Conservation (phyloP, 2,329 filamentous ascomycete species). For the Fusarium continuum region DNA sequence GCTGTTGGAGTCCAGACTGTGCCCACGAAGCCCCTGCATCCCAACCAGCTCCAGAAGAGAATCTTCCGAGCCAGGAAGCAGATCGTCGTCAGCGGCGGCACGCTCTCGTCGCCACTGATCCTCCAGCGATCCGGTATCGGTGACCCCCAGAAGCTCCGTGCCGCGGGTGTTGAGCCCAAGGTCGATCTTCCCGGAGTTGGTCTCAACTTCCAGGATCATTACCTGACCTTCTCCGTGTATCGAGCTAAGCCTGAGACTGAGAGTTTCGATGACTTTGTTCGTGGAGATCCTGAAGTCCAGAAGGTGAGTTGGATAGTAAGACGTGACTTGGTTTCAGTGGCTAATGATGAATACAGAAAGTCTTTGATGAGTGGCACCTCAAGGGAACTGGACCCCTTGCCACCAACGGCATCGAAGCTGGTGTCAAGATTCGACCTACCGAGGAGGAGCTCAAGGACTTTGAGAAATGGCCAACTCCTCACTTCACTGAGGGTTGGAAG, state of each 20-base stretch:
- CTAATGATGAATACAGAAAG: conserved; percentile 50
- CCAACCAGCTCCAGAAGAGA: conserved; percentile 59
- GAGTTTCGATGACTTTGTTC: conserved; percentile 81
- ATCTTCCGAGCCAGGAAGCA: conserved; percentile 76
- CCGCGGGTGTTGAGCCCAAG: conserved; percentile 72
- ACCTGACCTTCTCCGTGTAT: conserved; percentile 75
- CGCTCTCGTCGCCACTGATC: conserved; percentile 77
- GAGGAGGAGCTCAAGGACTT: conserved; percentile 73
- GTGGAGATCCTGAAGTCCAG: conserved; percentile 77
- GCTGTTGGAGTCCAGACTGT: conserved; percentile 78
- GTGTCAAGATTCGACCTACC: conserved; percentile 79
- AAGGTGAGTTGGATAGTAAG: conserved; percentile 56
- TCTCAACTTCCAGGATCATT: conserved; percentile 81
- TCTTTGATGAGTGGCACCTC: conserved; percentile 80
- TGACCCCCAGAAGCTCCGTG: conserved; percentile 75
- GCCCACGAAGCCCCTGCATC: conserved; percentile 72
- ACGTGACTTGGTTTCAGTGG: fast-evolving
- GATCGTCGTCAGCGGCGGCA: conserved; percentile 77
- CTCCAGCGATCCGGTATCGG: conserved; percentile 79
- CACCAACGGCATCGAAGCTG: conserved; percentile 82
- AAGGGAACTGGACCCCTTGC: conserved; percentile 81
- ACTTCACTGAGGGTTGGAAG: conserved; percentile 80
- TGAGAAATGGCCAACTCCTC: conserved; percentile 76
- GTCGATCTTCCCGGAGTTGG: conserved; percentile 78
- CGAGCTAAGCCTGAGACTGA: conserved; percentile 79